phyloP scores from a whole-genome alignment of 345 rosid genomes.

The Bruguiera sexangula region DNA sequence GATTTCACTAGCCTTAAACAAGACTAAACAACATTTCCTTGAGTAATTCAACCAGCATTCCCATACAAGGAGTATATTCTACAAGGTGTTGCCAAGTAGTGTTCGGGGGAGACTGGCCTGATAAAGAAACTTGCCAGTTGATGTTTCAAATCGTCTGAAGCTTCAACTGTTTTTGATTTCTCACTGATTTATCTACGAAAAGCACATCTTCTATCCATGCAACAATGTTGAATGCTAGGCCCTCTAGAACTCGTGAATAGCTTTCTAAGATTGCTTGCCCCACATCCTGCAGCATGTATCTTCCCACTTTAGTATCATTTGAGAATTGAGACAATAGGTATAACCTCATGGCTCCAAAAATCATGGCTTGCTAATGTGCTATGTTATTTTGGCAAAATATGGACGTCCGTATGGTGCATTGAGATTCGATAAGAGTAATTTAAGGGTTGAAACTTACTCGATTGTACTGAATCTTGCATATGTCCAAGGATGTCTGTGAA shows the following conservation, averaged over 20 bases:
- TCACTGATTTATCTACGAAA: conserved; percentile 47
- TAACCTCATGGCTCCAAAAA: too few species aligned
- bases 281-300: conserved; percentile 59
- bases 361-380: too few species aligned
- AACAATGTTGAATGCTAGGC: conserved; percentile 81
- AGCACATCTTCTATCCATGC: conserved; percentile 93
- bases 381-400: background rate
- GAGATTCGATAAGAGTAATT: background rate
- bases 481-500: conserved; percentile 87
- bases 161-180: conserved; percentile 29
- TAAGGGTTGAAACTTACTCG: conserved; percentile 38
- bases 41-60: background rate
- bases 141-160: background rate
- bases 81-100: conserved; percentile 6
- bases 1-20: background rate
- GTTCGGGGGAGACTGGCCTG: conserved; percentile 4
- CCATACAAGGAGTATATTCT: background rate
- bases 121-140: conserved; percentile 11
- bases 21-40: background rate
- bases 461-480: conserved; percentile 85
- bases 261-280: conserved; percentile 88
- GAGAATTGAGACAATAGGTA: too few species aligned
- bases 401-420: background rate
- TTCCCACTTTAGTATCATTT: background rate
- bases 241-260: conserved; percentile 87